Evolutionary conservation across 768 basidiomycete genomes (phyloP).

Genomic region (Mycena epipterygia): DNA sequence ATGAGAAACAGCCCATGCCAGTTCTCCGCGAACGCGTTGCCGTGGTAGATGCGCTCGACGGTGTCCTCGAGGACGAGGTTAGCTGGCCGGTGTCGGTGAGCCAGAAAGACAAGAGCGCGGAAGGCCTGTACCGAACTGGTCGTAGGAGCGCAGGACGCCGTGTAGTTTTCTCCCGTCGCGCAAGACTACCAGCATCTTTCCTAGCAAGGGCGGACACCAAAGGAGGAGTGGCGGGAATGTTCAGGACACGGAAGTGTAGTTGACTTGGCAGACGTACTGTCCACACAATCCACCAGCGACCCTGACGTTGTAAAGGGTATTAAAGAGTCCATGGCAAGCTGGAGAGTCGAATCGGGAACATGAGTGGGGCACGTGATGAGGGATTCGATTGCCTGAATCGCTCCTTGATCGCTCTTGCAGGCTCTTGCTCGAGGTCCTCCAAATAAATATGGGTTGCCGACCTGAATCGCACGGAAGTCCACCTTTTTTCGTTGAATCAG

Average conservation of each 20-base stretch:
- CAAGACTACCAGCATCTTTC: constrained; percentile 98
- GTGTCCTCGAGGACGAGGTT: constrained; percentile 98
- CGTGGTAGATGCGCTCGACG: constrained; percentile 94
- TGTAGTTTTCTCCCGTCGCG: constrained; percentile 97
- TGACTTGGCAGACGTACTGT: constrained; percentile 93
- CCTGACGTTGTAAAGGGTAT: constrained; percentile 99
- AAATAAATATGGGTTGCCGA: too few relatives aligned
- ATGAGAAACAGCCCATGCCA: constrained; percentile 94
- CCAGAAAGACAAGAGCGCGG: not conserved
- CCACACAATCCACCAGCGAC: constrained; percentile 98
- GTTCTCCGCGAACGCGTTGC: constrained; percentile 87
- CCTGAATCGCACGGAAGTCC: too few relatives aligned
- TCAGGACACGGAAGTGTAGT: constrained; percentile 65
- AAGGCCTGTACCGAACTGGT: constrained; percentile 91
- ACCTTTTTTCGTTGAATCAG: too few relatives aligned
- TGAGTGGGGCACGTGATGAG: too few relatives aligned
- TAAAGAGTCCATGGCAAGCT: constrained; percentile 49
- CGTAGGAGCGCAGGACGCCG: constrained; percentile 96
- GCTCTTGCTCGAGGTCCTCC: too few relatives aligned
- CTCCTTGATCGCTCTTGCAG: too few relatives aligned
- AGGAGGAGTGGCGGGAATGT: constrained; percentile 49
- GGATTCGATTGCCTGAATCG: too few relatives aligned
- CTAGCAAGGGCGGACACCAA: constrained; percentile 61
- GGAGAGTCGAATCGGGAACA: not conserved
- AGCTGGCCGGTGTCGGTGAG: constrained; percentile 62